Evolutionary conservation across 75 land plant species (phyloP).

Genomic region (Isoetes taiwanensis): DNA sequence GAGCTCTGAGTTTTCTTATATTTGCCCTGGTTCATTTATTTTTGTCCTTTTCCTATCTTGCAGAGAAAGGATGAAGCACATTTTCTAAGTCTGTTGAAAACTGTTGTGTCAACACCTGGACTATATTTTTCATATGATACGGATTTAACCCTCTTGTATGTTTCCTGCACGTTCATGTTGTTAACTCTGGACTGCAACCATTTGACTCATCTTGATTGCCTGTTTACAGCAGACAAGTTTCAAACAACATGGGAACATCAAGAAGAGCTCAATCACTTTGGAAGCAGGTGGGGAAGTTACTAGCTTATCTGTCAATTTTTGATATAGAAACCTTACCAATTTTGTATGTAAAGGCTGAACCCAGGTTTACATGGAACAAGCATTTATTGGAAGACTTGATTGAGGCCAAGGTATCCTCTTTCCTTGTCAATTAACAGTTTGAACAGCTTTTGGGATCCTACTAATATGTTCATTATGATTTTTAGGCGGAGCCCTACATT

Average conservation of each 20-base stretch:
- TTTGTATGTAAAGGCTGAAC: conserved; percentile 83
- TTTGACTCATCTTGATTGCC: too few relatives aligned
- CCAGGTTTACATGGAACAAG: conserved; percentile 87
- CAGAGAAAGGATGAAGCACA: conserved; percentile 93
- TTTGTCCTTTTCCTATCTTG: too few relatives aligned
- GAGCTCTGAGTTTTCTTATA: too few relatives aligned
- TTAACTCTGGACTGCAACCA: too few relatives aligned
- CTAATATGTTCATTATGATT: background rate
- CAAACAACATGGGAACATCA: conserved; percentile 24
- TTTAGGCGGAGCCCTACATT: conserved; percentile 71
- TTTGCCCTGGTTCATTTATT: too few relatives aligned
- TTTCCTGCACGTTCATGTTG: too few relatives aligned
- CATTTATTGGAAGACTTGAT: conserved; percentile 72
- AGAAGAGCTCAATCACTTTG: conserved; percentile 42
- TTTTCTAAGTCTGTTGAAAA: conserved; percentile 52
- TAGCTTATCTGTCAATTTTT: too few relatives aligned
- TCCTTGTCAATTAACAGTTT: background rate
- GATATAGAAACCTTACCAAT: too few relatives aligned
- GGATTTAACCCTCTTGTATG: conserved; percentile 82
- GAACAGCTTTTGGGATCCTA: background rate
- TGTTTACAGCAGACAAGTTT: conserved; percentile 47
- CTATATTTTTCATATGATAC: conserved; percentile 76
- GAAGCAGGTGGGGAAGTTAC: too few relatives aligned
- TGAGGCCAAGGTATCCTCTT: conserved; percentile 52
- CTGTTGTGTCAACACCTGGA: conserved; percentile 71